Percentiles rank a stretch among this genome's conserved stretches.
These are phyloP conservation scores for Astragalus glycyphyllos DNA, from an alignment of 306 rosid species.

Conservation along the genomic window DNA sequence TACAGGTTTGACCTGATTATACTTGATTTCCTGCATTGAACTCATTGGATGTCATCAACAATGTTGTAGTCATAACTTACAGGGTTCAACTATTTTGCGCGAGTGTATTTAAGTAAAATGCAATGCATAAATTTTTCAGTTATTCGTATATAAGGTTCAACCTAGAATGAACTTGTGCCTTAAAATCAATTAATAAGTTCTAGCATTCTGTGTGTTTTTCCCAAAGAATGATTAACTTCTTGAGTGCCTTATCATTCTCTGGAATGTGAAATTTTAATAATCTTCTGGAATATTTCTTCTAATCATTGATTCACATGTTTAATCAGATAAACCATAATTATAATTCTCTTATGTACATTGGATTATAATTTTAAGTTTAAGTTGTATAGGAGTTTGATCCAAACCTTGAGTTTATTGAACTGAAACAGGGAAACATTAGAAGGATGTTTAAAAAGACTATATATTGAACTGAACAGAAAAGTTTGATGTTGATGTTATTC, in stretches of 20 bases:
- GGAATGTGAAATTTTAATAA: conserved; percentile 7
- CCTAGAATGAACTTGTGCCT: conserved; percentile 8
- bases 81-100: conserved; percentile 11
- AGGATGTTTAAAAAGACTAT: conserved; percentile 2
- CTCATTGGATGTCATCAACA: conserved; percentile 31
- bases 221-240: conserved; percentile 22
- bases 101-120: conserved; percentile 17
- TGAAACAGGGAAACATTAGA: background rate
- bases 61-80: conserved; percentile 17
- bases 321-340: conserved; percentile 3
- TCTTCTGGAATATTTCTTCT: conserved; percentile 13
- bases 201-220: conserved; percentile 24
- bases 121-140: conserved; percentile 21
- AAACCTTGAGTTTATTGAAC: conserved; percentile 11
- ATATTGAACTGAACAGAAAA: background rate
- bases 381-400: conserved; percentile 26
- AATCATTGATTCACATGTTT: conserved; percentile 30
- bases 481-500: background rate
- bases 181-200: conserved; percentile 22
- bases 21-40: conserved; percentile 22
- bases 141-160: conserved; percentile 1
- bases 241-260: conserved; percentile 36
- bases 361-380: conserved; percentile 15
- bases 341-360: conserved; percentile 5
- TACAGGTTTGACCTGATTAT: conserved; percentile 69